Conservation (phyloP, 1,284 basidiomycete species). For the Mycena sp. region DNA sequence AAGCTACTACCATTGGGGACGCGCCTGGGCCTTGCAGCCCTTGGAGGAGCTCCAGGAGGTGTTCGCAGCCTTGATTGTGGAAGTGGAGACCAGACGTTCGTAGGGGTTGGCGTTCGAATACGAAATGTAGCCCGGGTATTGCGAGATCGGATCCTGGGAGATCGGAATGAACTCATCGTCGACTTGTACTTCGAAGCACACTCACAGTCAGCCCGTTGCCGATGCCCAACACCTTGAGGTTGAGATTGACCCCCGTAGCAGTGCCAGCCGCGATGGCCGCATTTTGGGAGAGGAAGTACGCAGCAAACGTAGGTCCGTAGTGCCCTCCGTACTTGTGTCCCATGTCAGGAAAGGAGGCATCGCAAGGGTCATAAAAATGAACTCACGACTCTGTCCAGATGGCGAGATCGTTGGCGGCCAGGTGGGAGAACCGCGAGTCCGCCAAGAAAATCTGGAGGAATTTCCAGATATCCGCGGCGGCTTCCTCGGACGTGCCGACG, state of each 20-base stretch:
- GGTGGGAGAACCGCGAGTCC: slow-evolving; percentile 64
- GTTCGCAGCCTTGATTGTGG: neutral
- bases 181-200: slow-evolving; percentile 35
- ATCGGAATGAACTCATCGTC: slow-evolving; percentile 39
- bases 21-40: slow-evolving; percentile 50
- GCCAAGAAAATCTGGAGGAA: slow-evolving; percentile 75
- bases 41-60: slow-evolving; percentile 38
- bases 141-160: slow-evolving; percentile 10
- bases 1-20: too few species aligned
- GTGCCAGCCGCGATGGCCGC: slow-evolving; percentile 58
- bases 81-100: slow-evolving; percentile 2
- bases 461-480: slow-evolving; percentile 66
- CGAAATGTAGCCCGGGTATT: slow-evolving; percentile 16
- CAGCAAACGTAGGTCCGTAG: too few species aligned
- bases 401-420: slow-evolving; percentile 57
- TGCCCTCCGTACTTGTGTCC: slow-evolving; percentile 63
- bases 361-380: slow-evolving; percentile 62
- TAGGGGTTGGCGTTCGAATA: slow-evolving; percentile 18
- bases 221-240: slow-evolving; percentile 69
- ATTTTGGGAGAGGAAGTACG: slow-evolving; percentile 57
- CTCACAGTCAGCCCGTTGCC: slow-evolving; percentile 72
- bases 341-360: slow-evolving; percentile 76
- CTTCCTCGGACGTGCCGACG: slow-evolving; percentile 61
- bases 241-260: slow-evolving; percentile 58
- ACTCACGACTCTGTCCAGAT: slow-evolving; percentile 26